Evolutionary conservation across 2,329 filamentous ascomycete species (phyloP), one percentile per base, ranked within the genome.

Genomic region (Trichoderma endophyticum): DNA sequence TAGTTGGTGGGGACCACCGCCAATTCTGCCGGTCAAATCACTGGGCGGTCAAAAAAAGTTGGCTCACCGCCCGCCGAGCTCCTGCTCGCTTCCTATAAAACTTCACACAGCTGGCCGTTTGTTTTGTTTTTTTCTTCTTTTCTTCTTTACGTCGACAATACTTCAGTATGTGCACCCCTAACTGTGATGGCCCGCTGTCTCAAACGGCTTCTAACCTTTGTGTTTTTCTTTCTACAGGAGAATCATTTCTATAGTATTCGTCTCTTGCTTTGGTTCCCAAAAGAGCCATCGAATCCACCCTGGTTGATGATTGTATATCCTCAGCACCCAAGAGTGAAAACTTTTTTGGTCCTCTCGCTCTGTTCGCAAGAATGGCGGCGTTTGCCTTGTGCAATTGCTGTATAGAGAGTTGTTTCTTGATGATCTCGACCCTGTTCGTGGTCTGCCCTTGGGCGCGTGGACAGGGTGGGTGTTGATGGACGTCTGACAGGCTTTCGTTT

Each of bases 171-270:
- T 78, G 70, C 74, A 77, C 81, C 82, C 80, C 79, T 79, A 71
- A 78, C 78, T 74, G n/a, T 18, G 36, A 63, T n/a, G 8, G 14
- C 75, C 57, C 63, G 56, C 26, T 71, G 71, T 74, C 54, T 21
- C 71, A 66, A 62, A 26, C 15, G 14, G 28, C 43, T 8, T 34
- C 77, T 79, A 76, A 78, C 68, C 18, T 21, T 6, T 34, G 14
- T 6, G 12, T 30, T 26, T 68, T 43, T 43, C n/a, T 32, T 32
- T 74, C 71, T 75, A 76, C 81, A 86, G 81, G 84, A 94, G 93
- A 95, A 95, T 95, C 93, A 93, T 93, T 97, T 97, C 92, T 97
- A 95, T 94, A 97, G 94, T 95, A 91, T 88, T 93, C 90, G 90
- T 94, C 92, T 88, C 87, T 88, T 90, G 93, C 93, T 96, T 92